These are phyloP conservation scores for Sonneratia alba DNA, from an alignment of 345 rosid genomes.

Conservation along the genomic window DNA sequence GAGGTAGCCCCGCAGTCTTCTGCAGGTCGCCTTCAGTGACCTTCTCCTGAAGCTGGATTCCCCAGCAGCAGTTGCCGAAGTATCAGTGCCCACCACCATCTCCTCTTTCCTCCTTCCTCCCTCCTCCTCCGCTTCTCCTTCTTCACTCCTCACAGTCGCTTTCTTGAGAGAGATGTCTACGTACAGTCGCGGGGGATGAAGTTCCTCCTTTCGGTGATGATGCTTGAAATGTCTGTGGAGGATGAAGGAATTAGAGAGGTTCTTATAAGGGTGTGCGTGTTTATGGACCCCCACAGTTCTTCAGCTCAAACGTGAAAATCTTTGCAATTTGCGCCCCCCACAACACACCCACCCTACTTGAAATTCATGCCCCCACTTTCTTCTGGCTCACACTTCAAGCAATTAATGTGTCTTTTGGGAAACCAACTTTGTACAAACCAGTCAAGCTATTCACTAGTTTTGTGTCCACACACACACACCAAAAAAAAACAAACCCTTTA, in stretches of 20 bases:
- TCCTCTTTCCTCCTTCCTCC: conserved; percentile 1
- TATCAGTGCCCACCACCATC: background rate
- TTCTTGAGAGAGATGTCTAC: background rate
- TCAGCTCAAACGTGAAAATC: background rate
- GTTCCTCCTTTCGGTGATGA: background rate
- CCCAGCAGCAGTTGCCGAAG: conserved; percentile 1
- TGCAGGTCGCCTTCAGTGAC: conserved; percentile 34
- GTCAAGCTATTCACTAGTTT: too few species aligned
- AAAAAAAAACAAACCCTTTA: background rate
- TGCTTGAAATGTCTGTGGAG: background rate
- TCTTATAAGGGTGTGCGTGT: background rate
- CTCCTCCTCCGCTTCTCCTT: background rate
- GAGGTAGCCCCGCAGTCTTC: conserved; percentile 59
- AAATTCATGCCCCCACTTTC: background rate
- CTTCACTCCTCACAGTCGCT: background rate
- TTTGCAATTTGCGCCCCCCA: background rate
- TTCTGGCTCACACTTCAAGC: background rate
- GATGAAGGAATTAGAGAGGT: background rate
- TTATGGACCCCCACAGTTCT: background rate
- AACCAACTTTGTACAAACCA: too few species aligned
- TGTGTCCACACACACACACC: too few species aligned
- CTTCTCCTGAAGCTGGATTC: conserved; percentile 18
- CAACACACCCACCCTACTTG: background rate
- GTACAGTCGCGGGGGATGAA: background rate
- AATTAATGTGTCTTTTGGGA: too few species aligned